Evolutionary conservation across 2,329 filamentous ascomycete genomes (phyloP).

Genomic region (Apiospora arundinis): DNA sequence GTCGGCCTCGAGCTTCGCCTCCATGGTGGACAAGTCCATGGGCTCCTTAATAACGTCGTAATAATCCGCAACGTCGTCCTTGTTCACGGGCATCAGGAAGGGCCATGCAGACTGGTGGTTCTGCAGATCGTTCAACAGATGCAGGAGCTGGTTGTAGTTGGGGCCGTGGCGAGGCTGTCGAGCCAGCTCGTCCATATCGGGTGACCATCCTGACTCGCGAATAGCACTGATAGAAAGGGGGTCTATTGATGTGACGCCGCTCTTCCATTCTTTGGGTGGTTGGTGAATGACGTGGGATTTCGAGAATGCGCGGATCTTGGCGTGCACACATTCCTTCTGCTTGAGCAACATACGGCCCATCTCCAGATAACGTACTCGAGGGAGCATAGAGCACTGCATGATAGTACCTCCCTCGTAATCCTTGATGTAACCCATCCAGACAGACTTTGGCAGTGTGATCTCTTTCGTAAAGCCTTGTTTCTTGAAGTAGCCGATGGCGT

Average conservation of each 20-base stretch:
- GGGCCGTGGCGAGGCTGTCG: constrained; percentile 94
- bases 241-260: constrained; percentile 76
- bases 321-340: constrained; percentile 93
- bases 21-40: constrained; percentile 97
- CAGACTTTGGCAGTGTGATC: constrained; percentile 85
- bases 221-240: constrained; percentile 88
- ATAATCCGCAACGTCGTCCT: constrained; percentile 97
- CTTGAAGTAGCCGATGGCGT: constrained; percentile 98
- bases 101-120: constrained; percentile 95
- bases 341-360: constrained; percentile 92
- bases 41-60: constrained; percentile 98
- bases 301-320: constrained; percentile 91
- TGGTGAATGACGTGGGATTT: constrained; percentile 87
- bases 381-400: constrained; percentile 99
- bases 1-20: constrained; percentile 91
- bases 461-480: constrained; percentile 99
- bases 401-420: constrained; percentile 99
- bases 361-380: constrained; percentile 92
- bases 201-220: constrained; percentile 90
- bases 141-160: constrained; percentile 92
- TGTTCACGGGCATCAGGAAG: constrained; percentile 91
- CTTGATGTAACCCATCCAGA: constrained; percentile 99
- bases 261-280: constrained; percentile 86
- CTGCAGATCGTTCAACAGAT: constrained; percentile 92
- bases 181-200: constrained; percentile 96